A percentile compares a stretch with the other conserved stretches of the same genome.
phyloP scores from a whole-genome alignment of 225 moss, liverwort and hornwort species.

The Polytrichum commune region DNA sequence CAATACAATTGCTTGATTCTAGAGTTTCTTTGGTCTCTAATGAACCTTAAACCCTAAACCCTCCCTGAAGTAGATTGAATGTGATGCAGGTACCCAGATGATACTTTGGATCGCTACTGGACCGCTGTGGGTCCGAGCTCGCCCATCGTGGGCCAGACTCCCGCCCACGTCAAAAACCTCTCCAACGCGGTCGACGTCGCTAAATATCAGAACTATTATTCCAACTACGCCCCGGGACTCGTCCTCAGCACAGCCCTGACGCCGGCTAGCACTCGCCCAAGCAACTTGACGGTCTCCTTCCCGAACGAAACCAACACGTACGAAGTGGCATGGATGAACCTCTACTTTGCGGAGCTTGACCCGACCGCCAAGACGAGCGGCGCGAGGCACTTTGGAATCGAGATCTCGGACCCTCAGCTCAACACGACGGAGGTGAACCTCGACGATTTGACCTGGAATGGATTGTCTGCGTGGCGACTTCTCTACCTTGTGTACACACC shows the following conservation, averaged over 20 bases:
- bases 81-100: neutral
- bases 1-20: no score
- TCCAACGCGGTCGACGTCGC: neutral
- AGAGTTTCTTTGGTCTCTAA: neutral
- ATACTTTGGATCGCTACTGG: slow-evolving; percentile 21
- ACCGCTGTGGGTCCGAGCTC: neutral
- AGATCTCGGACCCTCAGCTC: neutral
- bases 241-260: slow-evolving; percentile 1
- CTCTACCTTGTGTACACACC: neutral
- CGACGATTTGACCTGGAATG: neutral
- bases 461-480: no score
- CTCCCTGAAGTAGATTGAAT: neutral
- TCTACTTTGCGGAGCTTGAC: slow-evolving; percentile 30
- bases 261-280: neutral
- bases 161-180: fast-evolving
- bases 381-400: neutral
- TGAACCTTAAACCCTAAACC: slow-evolving; percentile 10
- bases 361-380: neutral
- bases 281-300: neutral
- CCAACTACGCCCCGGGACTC: neutral
- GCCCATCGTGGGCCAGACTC: neutral
- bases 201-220: neutral
- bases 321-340: neutral
- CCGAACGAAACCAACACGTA: neutral
- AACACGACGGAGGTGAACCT: neutral